These are phyloP conservation scores for Lyophyllum decastes DNA, from an alignment of 768 basidiomycete genomes.

Conservation along the genomic window DNA sequence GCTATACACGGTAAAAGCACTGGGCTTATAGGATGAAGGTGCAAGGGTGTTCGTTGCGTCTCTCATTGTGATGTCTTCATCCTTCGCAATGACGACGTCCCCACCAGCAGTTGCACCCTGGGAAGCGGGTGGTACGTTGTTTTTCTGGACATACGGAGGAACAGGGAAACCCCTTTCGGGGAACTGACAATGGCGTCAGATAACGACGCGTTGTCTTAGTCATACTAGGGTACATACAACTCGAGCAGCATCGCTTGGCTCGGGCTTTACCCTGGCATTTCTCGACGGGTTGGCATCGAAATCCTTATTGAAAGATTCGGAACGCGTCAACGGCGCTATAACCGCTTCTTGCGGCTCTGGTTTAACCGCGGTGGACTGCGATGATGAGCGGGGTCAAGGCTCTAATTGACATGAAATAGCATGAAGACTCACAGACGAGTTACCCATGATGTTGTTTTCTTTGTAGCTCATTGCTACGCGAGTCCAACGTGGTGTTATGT, in stretches of 20 bases:
- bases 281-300: background rate
- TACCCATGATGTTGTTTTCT: slow-evolving; percentile 22
- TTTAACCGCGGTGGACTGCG: slow-evolving; percentile 14
- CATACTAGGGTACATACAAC: slow-evolving; percentile 22
- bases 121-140: background rate
- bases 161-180: slow-evolving; percentile 28
- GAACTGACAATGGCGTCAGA: slow-evolving; percentile 13
- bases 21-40: slow-evolving; percentile 11
- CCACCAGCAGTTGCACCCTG: background rate
- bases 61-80: slow-evolving; percentile 14
- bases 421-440: slow-evolving; percentile 9
- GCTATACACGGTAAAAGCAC: slow-evolving; percentile 35
- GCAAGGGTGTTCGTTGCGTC: slow-evolving; percentile 9
- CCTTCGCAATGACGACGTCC: background rate
- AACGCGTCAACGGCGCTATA: slow-evolving; percentile 11
- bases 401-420: background rate
- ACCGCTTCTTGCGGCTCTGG: slow-evolving; percentile 17
- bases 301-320: slow-evolving; percentile 11
- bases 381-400: background rate
- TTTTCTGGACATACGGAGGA: slow-evolving; percentile 19
- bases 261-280: slow-evolving; percentile 28
- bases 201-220: background rate
- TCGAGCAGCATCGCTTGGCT: slow-evolving; percentile 27
- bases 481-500: background rate
- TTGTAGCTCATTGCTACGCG: slow-evolving; percentile 19